These are phyloP conservation scores for Trypanosoma rangeli DNA, from an alignment of 208 protist genomes.

Conservation along the genomic window DNA sequence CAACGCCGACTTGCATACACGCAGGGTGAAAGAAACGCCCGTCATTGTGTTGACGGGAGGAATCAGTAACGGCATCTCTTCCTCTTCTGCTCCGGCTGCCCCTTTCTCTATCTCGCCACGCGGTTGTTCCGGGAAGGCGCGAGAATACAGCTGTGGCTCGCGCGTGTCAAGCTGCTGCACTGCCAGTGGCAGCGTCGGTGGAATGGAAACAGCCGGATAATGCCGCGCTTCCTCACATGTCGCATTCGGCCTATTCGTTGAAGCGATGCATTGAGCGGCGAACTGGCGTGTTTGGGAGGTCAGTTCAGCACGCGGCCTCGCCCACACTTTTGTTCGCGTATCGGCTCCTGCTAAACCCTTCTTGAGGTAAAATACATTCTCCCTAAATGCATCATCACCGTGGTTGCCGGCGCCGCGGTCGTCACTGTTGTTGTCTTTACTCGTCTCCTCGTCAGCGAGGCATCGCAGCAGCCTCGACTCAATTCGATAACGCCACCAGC, in stretches of 20 bases:
- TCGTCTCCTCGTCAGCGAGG: slow-evolving; percentile 12
- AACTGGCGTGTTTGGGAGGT: slow-evolving; percentile 17
- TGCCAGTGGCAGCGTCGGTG: slow-evolving; percentile 14
- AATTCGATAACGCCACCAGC: slow-evolving; percentile 27
- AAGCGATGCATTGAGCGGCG: slow-evolving; percentile 5
- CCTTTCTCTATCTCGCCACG: background rate
- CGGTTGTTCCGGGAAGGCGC: background rate
- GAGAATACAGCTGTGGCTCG: background rate
- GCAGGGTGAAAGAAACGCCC: slow-evolving; percentile 19
- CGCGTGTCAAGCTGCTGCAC: slow-evolving; percentile 19
- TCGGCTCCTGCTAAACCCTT: background rate
- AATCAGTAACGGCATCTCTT: background rate
- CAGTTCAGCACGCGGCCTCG: slow-evolving; percentile 6
- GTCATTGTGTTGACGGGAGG: slow-evolving; percentile 4
- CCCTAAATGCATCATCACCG: slow-evolving; percentile 4
- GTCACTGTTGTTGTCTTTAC: background rate
- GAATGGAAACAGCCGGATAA: slow-evolving; percentile 12
- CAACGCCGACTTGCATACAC: slow-evolving; percentile 30
- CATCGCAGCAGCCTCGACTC: slow-evolving; percentile 33
- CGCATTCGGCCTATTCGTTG: slow-evolving; percentile 7
- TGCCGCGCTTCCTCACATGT: background rate
- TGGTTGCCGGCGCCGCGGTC: too few species aligned
- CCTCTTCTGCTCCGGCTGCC: background rate
- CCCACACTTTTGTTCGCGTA: background rate
- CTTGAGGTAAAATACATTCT: slow-evolving; percentile 20